phyloP scores from a whole-genome alignment of 179 eudicot genomes.

The Silene noctiflora region DNA sequence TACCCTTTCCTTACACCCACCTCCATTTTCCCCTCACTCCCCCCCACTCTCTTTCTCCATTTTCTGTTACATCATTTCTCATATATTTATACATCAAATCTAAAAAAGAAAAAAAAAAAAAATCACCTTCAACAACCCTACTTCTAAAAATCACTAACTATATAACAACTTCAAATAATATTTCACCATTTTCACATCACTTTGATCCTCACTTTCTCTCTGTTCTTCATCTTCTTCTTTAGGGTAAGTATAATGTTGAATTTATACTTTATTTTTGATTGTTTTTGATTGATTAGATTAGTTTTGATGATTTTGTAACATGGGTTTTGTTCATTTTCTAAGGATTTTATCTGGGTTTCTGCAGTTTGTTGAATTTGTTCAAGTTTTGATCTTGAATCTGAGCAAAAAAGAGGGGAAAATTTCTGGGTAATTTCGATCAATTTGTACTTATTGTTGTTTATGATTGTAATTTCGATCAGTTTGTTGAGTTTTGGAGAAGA shows the following conservation, averaged over 20 bases:
- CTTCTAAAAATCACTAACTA: neutral
- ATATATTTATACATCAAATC: constrained; percentile 1
- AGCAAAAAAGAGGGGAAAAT: neutral
- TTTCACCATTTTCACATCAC: neutral
- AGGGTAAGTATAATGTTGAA: constrained; percentile 9
- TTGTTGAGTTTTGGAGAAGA: constrained; percentile 49
- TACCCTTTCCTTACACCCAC: constrained; percentile 2
- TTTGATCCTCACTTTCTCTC: neutral
- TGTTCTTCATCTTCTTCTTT: neutral
- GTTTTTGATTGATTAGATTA: neutral
- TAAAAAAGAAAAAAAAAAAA: neutral
- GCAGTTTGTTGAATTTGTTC: constrained; percentile 21
- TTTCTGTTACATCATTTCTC: neutral
- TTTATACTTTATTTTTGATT: neutral
- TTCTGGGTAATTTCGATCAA: constrained; percentile 30
- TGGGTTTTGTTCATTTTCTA: constrained; percentile 6
- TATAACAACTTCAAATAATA: neutral
- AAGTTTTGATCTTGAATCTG: constrained; percentile 24
- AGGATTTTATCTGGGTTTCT: constrained; percentile 9
- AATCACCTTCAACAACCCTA: constrained; percentile 9
- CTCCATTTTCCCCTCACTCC: neutral
- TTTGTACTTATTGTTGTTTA: constrained; percentile 24
- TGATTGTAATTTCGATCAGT: constrained; percentile 20
- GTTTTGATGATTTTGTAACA: neutral
- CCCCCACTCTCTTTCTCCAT: neutral